Evolutionary conservation across 2,329 filamentous ascomycete species (phyloP).

Genomic region (Aspergillus viridinutans): DNA sequence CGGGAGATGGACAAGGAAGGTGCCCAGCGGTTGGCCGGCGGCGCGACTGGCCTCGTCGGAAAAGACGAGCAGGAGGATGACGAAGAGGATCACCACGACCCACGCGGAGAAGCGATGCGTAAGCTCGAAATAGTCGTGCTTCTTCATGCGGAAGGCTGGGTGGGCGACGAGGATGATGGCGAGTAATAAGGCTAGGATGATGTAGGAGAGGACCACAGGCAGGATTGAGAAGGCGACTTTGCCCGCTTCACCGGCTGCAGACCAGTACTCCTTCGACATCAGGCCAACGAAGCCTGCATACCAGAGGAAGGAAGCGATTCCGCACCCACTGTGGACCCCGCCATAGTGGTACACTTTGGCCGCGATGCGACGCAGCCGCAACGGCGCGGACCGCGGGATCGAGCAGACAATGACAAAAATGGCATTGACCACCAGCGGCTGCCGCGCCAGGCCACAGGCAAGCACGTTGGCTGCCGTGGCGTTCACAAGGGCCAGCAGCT

Average conservation of each 20-base stretch:
- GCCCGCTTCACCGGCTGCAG: constrained; percentile 8
- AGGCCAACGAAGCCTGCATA: constrained; percentile 37
- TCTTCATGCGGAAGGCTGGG: constrained; percentile 57
- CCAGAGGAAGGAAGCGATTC: constrained; percentile 48
- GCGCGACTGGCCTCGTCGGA: constrained; percentile 41
- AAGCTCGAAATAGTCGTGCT: constrained; percentile 67
- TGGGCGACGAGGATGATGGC: constrained; percentile 60
- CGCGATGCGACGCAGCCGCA: constrained; percentile 42
- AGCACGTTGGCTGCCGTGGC: constrained; percentile 46
- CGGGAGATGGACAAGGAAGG: constrained; percentile 44
- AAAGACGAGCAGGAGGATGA: constrained; percentile 58
- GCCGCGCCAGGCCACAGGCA: constrained; percentile 46
- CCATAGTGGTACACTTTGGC: constrained; percentile 53
- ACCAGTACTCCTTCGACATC: constrained; percentile 31
- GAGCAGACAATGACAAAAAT: constrained; percentile 45
- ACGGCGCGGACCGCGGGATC: constrained; percentile 43
- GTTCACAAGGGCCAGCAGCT: constrained; percentile 37
- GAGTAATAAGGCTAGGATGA: constrained; percentile 56
- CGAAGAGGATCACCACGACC: constrained; percentile 62
- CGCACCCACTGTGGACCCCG: constrained; percentile 52
- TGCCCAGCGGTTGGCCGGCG: constrained; percentile 32
- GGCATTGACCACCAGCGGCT: constrained; percentile 52
- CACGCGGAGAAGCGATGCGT: constrained; percentile 72
- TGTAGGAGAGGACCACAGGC: constrained; percentile 53
- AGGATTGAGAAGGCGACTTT: constrained; percentile 24